Evolutionary conservation across 2,329 filamentous ascomycete genomes (phyloP), one percentile per base, ranked within the genome.

Genomic region (Arthrinium phaeospermum): DNA sequence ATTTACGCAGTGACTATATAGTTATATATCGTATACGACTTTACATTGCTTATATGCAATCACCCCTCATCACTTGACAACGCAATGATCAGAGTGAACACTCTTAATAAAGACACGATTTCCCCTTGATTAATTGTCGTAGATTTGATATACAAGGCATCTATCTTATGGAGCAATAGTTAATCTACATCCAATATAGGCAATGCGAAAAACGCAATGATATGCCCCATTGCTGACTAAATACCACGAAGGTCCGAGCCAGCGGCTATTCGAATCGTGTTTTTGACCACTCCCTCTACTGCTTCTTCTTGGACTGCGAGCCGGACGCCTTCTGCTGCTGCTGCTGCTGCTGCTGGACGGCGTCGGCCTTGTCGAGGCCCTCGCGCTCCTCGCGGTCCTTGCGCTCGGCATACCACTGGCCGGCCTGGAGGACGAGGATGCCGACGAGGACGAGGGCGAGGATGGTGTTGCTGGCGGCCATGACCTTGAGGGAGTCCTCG

Each of bases 401-500:
- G 80, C 94, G 89, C 88, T 98, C 95, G 37, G 96, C 96, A 85
- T 99, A 99, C 96, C 96, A 98, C 88, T 98, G 94, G 14, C 96
- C 96, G 27, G 94, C 94, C 89, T 99, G 96, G 79, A 99, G 85
- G 46, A 98, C 94, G 75, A 99, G 82, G 13, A 99, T 94, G 6
- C 96, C 96, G 3, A 98, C 92, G 70, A 99, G 85, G 44, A 99
- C 94, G 64, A 99, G 88, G 47, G 96, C 96, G 72, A 98, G 84
- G 80, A 99, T 99, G 3, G 96, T 98, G 84, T 99, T 98, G 82
- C 94, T 98, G 10, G 96, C 96, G 45, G 95, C 91, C 78, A 98
- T 86, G 22, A 99, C 96, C 85, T 94, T 93, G 78, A 99, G 85
- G 79, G 91, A 96, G 82, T 99, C 96, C 84, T 98, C 95, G 37